A percentile compares a stretch with the other conserved stretches of the same genome.
Conservation (phyloP, 352 stramenopile genomes). For the Globisporangium acanthophoron region DNA sequence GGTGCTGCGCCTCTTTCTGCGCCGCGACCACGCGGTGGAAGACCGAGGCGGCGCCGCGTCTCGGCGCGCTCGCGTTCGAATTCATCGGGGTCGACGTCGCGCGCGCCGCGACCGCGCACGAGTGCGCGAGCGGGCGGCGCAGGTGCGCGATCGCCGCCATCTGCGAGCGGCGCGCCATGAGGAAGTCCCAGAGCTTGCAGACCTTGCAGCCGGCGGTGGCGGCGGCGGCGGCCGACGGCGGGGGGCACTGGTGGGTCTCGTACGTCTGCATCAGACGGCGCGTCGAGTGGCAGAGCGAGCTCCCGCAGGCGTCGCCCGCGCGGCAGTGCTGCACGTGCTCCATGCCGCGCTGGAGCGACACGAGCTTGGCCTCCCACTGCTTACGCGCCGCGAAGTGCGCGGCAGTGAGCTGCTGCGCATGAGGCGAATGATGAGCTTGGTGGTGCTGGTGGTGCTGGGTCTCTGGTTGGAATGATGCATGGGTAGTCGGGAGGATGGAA, state of each 20-base stretch:
- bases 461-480: not conserved
- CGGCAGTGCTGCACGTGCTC: conserved; percentile 56
- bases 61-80: not conserved
- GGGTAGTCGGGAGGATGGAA: not conserved
- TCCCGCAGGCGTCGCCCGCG: conserved; percentile 47
- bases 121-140: conserved; percentile 10
- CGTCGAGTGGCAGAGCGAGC: conserved; percentile 69
- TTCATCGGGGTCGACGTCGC: not conserved
- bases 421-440: not conserved
- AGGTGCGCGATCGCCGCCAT: conserved; percentile 16
- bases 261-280: conserved; percentile 60
- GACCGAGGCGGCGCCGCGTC: conserved; percentile 15
- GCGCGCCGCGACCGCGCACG: conserved; percentile 6
- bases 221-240: not conserved
- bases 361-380: conserved; percentile 57
- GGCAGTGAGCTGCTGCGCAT: not conserved
- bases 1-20: conserved; percentile 23
- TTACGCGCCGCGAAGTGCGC: conserved; percentile 31
- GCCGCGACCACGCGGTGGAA: conserved; percentile 20
- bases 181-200: conserved; percentile 72
- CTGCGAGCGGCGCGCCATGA: conserved; percentile 26
- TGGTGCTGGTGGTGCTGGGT: not conserved
- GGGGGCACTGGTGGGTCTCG: conserved; percentile 48
- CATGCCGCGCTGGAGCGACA: conserved; percentile 59
- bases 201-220: conserved; percentile 46